Conservation (phyloP, 306 rosid species). For the Gastrolobium villosum region DNA sequence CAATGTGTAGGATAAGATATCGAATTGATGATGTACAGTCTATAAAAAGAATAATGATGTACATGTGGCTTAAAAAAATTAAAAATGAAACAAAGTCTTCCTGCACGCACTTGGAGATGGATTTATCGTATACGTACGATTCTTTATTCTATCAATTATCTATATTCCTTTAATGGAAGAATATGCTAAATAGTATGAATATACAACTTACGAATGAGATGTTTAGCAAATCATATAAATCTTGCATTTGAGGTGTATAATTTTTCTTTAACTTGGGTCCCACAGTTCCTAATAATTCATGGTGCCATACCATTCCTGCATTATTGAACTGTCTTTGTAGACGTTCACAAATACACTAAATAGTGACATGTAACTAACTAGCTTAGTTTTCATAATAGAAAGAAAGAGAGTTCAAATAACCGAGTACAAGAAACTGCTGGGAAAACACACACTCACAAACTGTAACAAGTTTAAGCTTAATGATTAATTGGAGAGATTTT, state of each 20-base stretch:
- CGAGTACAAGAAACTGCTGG: too few relatives aligned
- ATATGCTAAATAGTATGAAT: too few relatives aligned
- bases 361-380: too few relatives aligned
- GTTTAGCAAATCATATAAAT: background rate
- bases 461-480: too few relatives aligned
- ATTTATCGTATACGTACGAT: background rate
- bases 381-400: too few relatives aligned
- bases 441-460: too few relatives aligned
- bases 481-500: too few relatives aligned
- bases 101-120: background rate
- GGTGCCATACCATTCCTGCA: background rate
- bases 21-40: background rate
- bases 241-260: background rate
- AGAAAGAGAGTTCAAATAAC: too few relatives aligned
- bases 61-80: background rate
- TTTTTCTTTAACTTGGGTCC: slow-evolving; percentile 4
- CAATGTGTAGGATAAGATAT: too few relatives aligned
- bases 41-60: background rate
- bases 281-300: slow-evolving; percentile 7
- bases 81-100: background rate
- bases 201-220: background rate
- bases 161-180: background rate
- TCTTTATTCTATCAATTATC: background rate
- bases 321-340: background rate
- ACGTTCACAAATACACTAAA: too few relatives aligned